phyloP scores from a whole-genome alignment of 75 land plant genomes.

The Cryptomeria japonica region DNA sequence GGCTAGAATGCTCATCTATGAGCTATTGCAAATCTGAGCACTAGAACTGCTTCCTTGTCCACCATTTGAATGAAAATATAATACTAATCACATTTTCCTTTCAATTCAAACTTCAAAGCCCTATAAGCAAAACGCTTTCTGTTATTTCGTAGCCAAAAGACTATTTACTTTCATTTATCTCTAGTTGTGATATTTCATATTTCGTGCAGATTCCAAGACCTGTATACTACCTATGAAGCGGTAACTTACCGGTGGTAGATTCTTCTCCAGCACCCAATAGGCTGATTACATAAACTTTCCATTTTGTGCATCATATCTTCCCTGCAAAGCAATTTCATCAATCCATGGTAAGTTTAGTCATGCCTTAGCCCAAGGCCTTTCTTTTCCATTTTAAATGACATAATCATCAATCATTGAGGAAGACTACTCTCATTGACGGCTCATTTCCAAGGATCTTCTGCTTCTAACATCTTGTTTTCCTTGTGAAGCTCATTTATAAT shows the following conservation, averaged over 20 bases:
- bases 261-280: conserved; percentile 30
- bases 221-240: conserved; percentile 38
- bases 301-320: conserved; percentile 28
- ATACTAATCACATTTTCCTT: conserved; percentile 39
- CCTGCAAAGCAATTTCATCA: conserved; percentile 30
- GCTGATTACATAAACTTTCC: conserved; percentile 22
- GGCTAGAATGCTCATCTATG: conserved; percentile 41
- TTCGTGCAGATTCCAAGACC: conserved; percentile 45
- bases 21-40: conserved; percentile 36
- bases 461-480: conserved; percentile 34
- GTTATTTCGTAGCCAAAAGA: conserved; percentile 39
- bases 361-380: conserved; percentile 31
- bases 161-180: conserved; percentile 45
- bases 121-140: conserved; percentile 42
- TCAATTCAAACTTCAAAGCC: conserved; percentile 24
- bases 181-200: conserved; percentile 49
- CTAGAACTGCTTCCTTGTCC: conserved; percentile 27
- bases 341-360: conserved; percentile 37
- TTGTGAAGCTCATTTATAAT: conserved; percentile 51
- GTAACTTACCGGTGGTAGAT: conserved; percentile 38
- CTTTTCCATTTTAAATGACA: conserved; percentile 10
- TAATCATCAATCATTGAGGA: conserved; percentile 48
- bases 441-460: conserved; percentile 35
- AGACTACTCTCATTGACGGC: conserved; percentile 29
- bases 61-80: conserved; percentile 51